Evolutionary conservation across 2,329 filamentous ascomycete genomes (phyloP).

Genomic region (Alternaria conjuncta): DNA sequence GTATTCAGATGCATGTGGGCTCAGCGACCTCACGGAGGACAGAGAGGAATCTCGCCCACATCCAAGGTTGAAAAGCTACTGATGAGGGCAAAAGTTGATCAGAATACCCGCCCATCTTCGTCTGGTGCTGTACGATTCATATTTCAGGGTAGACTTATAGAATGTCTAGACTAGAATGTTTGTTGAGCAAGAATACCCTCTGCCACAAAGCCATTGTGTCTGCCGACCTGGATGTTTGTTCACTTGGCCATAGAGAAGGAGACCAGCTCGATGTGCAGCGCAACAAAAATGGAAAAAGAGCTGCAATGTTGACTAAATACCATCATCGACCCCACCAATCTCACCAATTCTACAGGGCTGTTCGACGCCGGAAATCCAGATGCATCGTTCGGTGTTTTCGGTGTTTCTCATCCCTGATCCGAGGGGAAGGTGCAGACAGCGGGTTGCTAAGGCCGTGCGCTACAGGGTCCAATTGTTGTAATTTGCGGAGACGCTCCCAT

Average conservation of each 20-base stretch:
- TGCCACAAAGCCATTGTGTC: background rate
- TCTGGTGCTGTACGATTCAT: background rate
- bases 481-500: slow-evolving; percentile 14
- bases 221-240: background rate
- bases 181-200: background rate
- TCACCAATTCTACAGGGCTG: background rate
- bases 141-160: background rate
- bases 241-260: background rate
- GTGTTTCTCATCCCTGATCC: slow-evolving; percentile 4
- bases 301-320: background rate
- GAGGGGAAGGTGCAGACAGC: slow-evolving; percentile 5
- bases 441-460: slow-evolving; percentile 12
- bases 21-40: background rate
- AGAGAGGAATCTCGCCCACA: background rate
- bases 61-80: background rate
- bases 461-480: slow-evolving; percentile 11
- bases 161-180: background rate
- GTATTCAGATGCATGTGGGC: background rate
- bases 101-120: background rate
- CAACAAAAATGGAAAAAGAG: background rate
- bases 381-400: background rate
- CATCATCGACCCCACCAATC: background rate
- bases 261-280: background rate
- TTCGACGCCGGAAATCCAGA: background rate
- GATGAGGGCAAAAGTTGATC: background rate